Base-by-base conservation (phyloP, 2,329 filamentous ascomycete species). In the Davidsoniella australis region DNA sequence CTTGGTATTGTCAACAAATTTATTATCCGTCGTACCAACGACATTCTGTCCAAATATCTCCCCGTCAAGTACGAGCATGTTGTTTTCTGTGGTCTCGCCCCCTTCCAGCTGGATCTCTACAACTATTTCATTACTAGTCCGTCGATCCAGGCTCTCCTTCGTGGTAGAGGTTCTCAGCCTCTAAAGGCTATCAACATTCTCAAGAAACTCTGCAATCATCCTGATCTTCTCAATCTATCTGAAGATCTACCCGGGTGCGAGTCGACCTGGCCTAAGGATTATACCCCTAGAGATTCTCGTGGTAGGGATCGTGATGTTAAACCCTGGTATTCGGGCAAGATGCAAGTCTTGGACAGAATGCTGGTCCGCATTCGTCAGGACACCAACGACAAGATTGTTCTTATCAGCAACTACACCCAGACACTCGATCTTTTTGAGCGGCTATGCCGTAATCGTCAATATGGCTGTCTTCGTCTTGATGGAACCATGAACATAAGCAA, bases 1-100 rank as follows among this genome's bases (percentile, higher is more conserved):
- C 76, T 94, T 2, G 70, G 71, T 2, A 69, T 94, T 41, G 91
- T 98, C 60, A 98, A 96, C 68, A 95, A 94, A 60, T 98, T 98
- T 66, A 93, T 98, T 62, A 98, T 98, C 58, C 82, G 91, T 53
- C 80, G 91, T 51, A 95, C 89, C 3, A 98, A 98, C 72, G 91
- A 98, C 60, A 94, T 98, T 54, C 67, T 98, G 20, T 95, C 89
- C 47, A 98, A 98, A 63, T 98, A 98, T 61, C 68, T 98, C 52
- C 91, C 91, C 0, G 80, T 96, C 68, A 98, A 98, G 68, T 98
- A 98, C 64, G 91, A 98, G 64, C 91, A 98, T 62, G 91, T 98
- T 26, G 91, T 98, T 1, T 98, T 98, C 66, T 98, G 91, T 71
- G 89, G 89, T 57, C 73, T 94, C 42, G 83, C 91, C 14, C 84